phyloP scores from a whole-genome alignment of 1,139 yeast genomes.

The Geotrichum macrosporum region DNA sequence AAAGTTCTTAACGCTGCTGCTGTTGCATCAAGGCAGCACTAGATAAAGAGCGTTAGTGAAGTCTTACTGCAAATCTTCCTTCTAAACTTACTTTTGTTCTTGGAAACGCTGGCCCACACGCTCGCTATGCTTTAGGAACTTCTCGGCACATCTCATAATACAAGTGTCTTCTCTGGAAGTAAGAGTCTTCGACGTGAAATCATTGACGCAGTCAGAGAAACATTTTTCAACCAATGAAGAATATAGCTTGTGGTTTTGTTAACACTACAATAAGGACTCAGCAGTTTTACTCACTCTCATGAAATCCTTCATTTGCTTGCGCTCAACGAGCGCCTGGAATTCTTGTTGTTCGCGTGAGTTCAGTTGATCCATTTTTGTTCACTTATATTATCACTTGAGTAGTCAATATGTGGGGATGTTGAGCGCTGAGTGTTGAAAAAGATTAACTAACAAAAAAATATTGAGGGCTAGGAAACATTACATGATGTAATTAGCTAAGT shows the following conservation, averaged over 20 bases:
- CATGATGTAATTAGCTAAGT: too few relatives aligned
- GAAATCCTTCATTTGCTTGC: constrained; percentile 98
- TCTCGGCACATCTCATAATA: constrained; percentile 88
- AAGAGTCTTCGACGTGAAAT: constrained; percentile 86
- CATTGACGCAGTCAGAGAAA: constrained; percentile 95
- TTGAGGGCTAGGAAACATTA: too few relatives aligned
- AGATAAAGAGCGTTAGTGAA: neutral
- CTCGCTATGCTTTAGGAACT: constrained; percentile 96
- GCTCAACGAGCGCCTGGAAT: constrained; percentile 90
- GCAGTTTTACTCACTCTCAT: constrained; percentile 57
- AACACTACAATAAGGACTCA: neutral
- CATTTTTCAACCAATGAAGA: constrained; percentile 94
- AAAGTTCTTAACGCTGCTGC: constrained; percentile 12
- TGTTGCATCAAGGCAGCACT: constrained; percentile 19
- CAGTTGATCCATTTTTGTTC: constrained; percentile 40
- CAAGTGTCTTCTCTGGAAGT: constrained; percentile 81
- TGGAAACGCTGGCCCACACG: constrained; percentile 99
- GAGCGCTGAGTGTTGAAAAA: too few relatives aligned
- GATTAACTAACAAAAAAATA: too few relatives aligned
- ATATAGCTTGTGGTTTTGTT: too few relatives aligned
- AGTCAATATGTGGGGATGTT: too few relatives aligned
- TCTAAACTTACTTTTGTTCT: constrained; percentile 55
- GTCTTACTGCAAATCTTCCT: neutral
- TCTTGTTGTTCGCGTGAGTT: constrained; percentile 93
- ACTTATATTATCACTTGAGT: too few relatives aligned